These are phyloP conservation scores for Sordariomycetes sp. DNA, from an alignment of 2,329 filamentous ascomycete species.

Conservation along the genomic window DNA sequence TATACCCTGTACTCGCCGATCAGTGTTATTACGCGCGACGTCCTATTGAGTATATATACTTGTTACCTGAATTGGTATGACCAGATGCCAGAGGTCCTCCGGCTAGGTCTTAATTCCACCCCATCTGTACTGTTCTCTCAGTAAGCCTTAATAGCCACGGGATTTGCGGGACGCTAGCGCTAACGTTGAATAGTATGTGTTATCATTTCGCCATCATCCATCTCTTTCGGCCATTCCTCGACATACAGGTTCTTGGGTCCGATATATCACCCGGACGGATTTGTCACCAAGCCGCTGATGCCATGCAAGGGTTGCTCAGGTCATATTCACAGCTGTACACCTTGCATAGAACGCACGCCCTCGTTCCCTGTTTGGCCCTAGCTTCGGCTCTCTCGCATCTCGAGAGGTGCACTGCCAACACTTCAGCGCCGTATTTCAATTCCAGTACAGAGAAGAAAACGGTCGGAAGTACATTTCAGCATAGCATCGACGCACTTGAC, in stretches of 20 bases:
- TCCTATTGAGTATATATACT: constrained; percentile 55
- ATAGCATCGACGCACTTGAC: constrained; percentile 33
- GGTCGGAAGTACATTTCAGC: constrained; percentile 23
- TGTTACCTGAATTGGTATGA: constrained; percentile 67
- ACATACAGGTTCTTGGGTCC: constrained; percentile 52
- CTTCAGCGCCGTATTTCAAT: constrained; percentile 6
- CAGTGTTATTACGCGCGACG: constrained; percentile 52
- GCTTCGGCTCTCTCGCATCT: constrained; percentile 53
- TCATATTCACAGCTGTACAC: constrained; percentile 53
- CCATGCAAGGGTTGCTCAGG: constrained; percentile 44
- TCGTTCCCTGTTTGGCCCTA: constrained; percentile 53
- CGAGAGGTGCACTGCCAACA: constrained; percentile 34
- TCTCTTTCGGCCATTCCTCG: constrained; percentile 67
- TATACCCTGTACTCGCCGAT: constrained; percentile 66
- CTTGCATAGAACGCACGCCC: constrained; percentile 48
- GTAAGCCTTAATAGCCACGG: constrained; percentile 44
- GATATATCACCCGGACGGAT: constrained; percentile 55
- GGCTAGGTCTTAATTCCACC: constrained; percentile 59
- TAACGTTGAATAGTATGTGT: constrained; percentile 50
- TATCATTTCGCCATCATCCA: constrained; percentile 62
- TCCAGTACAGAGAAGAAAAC: constrained; percentile 17
- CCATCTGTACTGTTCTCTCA: constrained; percentile 66
- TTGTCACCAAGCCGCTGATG: constrained; percentile 52
- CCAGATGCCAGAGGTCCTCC: constrained; percentile 53
- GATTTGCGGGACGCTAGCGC: not conserved